Evolutionary conservation across 805 yeast species (phyloP).

Genomic region (Candida coquimbonensis): DNA sequence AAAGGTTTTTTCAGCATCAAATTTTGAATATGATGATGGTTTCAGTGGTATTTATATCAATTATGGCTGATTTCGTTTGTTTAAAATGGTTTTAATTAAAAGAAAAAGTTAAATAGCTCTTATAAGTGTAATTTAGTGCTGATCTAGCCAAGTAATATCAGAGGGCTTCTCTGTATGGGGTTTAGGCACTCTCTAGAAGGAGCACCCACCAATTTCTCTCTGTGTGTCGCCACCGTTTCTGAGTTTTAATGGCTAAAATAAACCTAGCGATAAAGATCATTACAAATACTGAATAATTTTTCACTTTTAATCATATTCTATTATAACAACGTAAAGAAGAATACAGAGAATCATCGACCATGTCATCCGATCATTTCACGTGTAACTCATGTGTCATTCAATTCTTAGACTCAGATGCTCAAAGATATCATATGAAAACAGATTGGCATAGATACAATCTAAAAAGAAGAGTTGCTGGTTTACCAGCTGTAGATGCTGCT

Average conservation of each 20-base stretch:
- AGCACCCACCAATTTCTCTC: neutral
- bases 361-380: conserved; percentile 38
- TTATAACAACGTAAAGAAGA: too few relatives aligned
- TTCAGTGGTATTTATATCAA: conserved; percentile 1
- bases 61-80: conserved; percentile 16
- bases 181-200: neutral
- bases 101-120: conserved; percentile 7
- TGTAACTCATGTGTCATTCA: conserved; percentile 86
- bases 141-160: neutral
- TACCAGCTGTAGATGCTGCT: conserved; percentile 66
- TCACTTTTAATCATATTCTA: neutral
- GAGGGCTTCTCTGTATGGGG: too few relatives aligned
- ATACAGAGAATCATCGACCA: neutral
- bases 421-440: conserved; percentile 90
- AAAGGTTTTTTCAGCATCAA: conserved; percentile 5
- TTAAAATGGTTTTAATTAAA: conserved; percentile 6
- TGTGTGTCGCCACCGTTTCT: conserved; percentile 1
- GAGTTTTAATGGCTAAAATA: neutral
- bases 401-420: conserved; percentile 76
- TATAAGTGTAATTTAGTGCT: neutral
- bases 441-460: conserved; percentile 98
- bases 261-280: neutral
- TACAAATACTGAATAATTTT: neutral
- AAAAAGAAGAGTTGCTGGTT: conserved; percentile 82
- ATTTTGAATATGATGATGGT: conserved; percentile 4